A percentile compares a stretch with the other conserved stretches of the same genome.
phyloP scores from a whole-genome alignment of 192 early-diverging fungal species.

The Rhizophagus sp. region DNA sequence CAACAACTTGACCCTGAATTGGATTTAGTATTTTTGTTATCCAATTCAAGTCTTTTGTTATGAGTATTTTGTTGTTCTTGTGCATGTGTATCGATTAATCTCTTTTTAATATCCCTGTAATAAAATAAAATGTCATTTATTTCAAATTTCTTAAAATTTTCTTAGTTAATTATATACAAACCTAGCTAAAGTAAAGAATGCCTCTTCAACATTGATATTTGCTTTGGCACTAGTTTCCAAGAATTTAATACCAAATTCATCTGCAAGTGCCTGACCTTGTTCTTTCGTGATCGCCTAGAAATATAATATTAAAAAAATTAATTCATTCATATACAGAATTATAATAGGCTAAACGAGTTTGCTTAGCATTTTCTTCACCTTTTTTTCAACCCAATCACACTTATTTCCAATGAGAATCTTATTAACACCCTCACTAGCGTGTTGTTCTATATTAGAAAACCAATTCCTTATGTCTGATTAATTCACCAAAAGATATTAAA shows the following conservation, averaged over 20 bases:
- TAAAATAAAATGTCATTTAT: neutral
- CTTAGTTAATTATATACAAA: conserved; percentile 36
- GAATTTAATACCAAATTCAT: conserved; percentile 94
- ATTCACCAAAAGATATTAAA: neutral
- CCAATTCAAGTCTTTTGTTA: neutral
- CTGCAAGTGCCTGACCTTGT: conserved; percentile 92
- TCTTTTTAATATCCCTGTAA: conserved; percentile 15
- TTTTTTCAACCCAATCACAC: conserved; percentile 96
- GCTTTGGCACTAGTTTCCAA: conserved; percentile 98
- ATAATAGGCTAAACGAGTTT: too few species aligned
- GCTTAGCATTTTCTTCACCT: conserved; percentile 46
- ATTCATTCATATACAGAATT: too few species aligned
- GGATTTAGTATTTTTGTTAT: neutral
- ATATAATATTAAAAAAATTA: neutral
- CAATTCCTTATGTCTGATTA: conserved; percentile 93
- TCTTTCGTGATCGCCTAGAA: conserved; percentile 88
- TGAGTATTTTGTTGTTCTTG: conserved; percentile 10
- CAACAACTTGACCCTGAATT: neutral
- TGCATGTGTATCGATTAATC: conserved; percentile 14
- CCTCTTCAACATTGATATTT: conserved; percentile 96
- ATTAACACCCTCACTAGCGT: conserved; percentile 98
- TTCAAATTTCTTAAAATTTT: neutral
- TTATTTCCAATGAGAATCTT: conserved; percentile 99
- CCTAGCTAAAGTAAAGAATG: conserved; percentile 95
- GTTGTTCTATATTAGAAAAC: conserved; percentile 99